phyloP scores from a whole-genome alignment of 2,329 filamentous ascomycete genomes.

The Whalleya microplaca region DNA sequence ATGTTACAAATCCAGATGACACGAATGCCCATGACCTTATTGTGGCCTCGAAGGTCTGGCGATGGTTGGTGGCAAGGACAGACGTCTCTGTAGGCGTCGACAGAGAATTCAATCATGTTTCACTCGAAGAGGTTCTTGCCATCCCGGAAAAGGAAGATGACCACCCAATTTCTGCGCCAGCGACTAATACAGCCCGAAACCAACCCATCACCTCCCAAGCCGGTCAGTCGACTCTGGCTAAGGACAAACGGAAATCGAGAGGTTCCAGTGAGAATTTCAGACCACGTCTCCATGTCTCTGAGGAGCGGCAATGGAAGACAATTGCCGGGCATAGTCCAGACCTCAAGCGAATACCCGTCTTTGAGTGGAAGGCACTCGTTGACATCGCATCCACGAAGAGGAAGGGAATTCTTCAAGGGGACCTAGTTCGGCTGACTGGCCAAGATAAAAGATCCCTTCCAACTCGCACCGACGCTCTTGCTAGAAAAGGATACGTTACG shows the following conservation, averaged over 20 bases:
- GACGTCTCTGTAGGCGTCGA: conserved; percentile 46
- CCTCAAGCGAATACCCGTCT: conserved; percentile 59
- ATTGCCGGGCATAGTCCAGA: conserved; percentile 63
- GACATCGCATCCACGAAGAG: conserved; percentile 59
- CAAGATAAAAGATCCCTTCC: conserved; percentile 69
- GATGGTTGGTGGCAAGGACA: conserved; percentile 43
- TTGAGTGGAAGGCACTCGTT: conserved; percentile 62
- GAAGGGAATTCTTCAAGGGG: conserved; percentile 63
- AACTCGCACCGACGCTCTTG: conserved; percentile 61
- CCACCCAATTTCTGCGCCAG: neutral
- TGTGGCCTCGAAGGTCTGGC: conserved; percentile 47
- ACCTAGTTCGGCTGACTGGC: conserved; percentile 59
- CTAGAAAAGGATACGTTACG: conserved; percentile 63
- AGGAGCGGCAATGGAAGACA: conserved; percentile 62
- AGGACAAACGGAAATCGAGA: conserved; percentile 1
- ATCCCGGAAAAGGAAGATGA: conserved; percentile 40
- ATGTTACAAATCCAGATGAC: conserved; percentile 6
- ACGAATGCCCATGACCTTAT: conserved; percentile 32
- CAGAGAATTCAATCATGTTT: conserved; percentile 41
- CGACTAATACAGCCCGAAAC: conserved; percentile 6
- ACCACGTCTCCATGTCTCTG: conserved; percentile 51
- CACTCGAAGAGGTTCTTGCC: conserved; percentile 45
- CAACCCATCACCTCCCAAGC: conserved; percentile 3
- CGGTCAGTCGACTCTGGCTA: neutral
- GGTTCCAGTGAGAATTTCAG: conserved; percentile 7